Evolutionary conservation across 2,329 filamentous ascomycete species (phyloP).

Genomic region (Purpureocillium takamizusanense): DNA sequence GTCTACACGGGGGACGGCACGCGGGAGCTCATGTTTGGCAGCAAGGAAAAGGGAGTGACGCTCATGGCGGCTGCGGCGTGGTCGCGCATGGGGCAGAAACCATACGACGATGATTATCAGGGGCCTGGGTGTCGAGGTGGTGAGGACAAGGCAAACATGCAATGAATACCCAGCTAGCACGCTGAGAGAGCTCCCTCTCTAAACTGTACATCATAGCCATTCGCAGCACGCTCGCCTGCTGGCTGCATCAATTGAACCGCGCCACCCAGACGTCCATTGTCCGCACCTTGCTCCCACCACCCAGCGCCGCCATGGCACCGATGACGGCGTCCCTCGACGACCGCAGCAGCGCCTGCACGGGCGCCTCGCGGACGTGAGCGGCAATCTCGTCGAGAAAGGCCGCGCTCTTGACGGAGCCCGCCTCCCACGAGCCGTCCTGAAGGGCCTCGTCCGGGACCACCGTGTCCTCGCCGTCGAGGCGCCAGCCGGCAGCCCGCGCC

Average conservation of each 20-base stretch:
- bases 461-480: conserved; percentile 22
- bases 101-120: too few species aligned
- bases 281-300: conserved; percentile 19
- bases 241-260: conserved; percentile 4
- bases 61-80: conserved; percentile 34
- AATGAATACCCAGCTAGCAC: too few species aligned
- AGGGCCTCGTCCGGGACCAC: conserved; percentile 28
- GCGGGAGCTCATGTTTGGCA: conserved; percentile 30
- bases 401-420: conserved; percentile 18
- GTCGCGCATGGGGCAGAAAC: conserved; percentile 32
- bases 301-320: conserved; percentile 14
- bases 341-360: conserved; percentile 16
- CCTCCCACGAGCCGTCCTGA: conserved; percentile 39
- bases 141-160: too few species aligned
- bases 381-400: conserved; percentile 23
- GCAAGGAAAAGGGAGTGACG: conserved; percentile 31
- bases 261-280: conserved; percentile 34
- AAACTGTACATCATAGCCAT: too few species aligned
- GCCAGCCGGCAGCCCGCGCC: conserved; percentile 26
- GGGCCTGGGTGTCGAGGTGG: too few species aligned
- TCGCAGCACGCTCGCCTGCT: too few species aligned
- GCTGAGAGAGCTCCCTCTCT: too few species aligned
- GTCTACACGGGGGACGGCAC: conserved; percentile 32
- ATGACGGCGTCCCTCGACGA: conserved; percentile 23
- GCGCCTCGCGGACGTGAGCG: conserved; percentile 14